Evolutionary conservation across 306 rosid genomes (phyloP).

Genomic region (Cyamopsis tetragonoloba): DNA sequence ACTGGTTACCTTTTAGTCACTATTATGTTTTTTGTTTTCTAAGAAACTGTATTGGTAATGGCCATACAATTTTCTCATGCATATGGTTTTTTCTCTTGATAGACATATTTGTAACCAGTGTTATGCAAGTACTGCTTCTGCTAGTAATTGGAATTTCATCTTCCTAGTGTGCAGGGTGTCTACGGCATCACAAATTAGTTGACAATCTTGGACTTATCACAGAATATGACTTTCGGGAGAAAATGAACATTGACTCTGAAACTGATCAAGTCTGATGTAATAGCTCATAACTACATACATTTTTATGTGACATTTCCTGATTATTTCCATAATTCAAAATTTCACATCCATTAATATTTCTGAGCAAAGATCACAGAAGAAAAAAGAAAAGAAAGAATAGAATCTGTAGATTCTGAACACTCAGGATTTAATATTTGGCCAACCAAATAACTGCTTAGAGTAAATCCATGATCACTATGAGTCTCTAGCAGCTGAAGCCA

Average conservation of each 20-base stretch:
- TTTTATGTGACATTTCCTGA: slow-evolving; percentile 10
- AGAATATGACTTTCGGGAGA: slow-evolving; percentile 67
- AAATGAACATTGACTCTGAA: slow-evolving; percentile 34
- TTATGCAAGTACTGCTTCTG: neutral
- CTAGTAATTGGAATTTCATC: slow-evolving; percentile 29
- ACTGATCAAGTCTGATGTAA: slow-evolving; percentile 45
- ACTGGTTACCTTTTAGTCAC: neutral
- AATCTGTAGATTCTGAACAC: slow-evolving; percentile 26
- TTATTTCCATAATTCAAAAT: slow-evolving; percentile 36
- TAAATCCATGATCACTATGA: slow-evolving; percentile 29
- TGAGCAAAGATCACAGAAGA: slow-evolving; percentile 21
- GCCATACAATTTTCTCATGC: neutral
- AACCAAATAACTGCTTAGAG: slow-evolving; percentile 23
- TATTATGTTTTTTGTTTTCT: neutral
- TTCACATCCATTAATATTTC: slow-evolving; percentile 23
- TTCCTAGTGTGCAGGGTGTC: slow-evolving; percentile 82
- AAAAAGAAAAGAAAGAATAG: neutral
- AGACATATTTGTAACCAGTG: neutral
- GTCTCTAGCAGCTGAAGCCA: slow-evolving; percentile 40
- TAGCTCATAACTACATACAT: neutral
- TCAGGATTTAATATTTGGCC: slow-evolving; percentile 26
- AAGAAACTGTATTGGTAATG: neutral
- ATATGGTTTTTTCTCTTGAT: neutral
- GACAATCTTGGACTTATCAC: slow-evolving; percentile 78
- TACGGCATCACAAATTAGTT: slow-evolving; percentile 66